phyloP scores from a whole-genome alignment of 1,139 yeast genomes.

The Kodamaea derodonti region DNA sequence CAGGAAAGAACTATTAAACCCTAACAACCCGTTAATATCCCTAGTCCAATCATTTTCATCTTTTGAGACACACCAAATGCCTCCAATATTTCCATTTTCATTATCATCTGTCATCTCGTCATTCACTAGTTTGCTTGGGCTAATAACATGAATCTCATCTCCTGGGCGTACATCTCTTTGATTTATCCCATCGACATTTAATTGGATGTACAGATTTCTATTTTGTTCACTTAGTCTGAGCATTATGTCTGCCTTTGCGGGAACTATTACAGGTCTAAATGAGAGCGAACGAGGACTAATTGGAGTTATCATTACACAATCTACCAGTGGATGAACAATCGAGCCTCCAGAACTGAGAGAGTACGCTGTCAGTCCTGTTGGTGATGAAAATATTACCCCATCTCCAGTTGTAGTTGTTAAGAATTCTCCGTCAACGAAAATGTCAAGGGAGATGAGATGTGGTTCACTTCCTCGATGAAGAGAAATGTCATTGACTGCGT shows the following conservation, averaged over 20 bases:
- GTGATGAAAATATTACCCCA: conserved; percentile 81
- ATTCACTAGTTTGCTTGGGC: conserved; percentile 27
- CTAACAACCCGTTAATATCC: conserved; percentile 81
- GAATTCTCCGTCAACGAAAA: conserved; percentile 74
- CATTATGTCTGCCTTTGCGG: conserved; percentile 66
- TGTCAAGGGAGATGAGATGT: conserved; percentile 76
- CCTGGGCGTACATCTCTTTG: conserved; percentile 67
- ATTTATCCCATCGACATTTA: conserved; percentile 79
- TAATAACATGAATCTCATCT: conserved; percentile 71
- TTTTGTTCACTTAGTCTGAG: conserved; percentile 57
- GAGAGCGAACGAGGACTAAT: conserved; percentile 87
- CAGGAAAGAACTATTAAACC: conserved; percentile 80
- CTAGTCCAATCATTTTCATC: conserved; percentile 87
- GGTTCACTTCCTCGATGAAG: conserved; percentile 89
- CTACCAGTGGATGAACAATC: conserved; percentile 84
- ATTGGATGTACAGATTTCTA: conserved; percentile 43
- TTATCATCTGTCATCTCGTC: conserved; percentile 11
- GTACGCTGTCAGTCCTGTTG: conserved; percentile 95
- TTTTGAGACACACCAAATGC: conserved; percentile 87
- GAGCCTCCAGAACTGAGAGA: conserved; percentile 89
- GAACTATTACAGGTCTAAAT: conserved; percentile 80
- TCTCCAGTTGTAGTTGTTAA: conserved; percentile 90
- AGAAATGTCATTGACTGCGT: conserved; percentile 90
- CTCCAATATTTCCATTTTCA: conserved; percentile 28
- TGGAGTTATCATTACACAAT: conserved; percentile 79